A percentile compares a stretch with the other conserved stretches of the same genome.
Evolutionary conservation across 176 grass and related monocot genomes (phyloP).

Genomic region (Hyparrhenia diplandra): DNA sequence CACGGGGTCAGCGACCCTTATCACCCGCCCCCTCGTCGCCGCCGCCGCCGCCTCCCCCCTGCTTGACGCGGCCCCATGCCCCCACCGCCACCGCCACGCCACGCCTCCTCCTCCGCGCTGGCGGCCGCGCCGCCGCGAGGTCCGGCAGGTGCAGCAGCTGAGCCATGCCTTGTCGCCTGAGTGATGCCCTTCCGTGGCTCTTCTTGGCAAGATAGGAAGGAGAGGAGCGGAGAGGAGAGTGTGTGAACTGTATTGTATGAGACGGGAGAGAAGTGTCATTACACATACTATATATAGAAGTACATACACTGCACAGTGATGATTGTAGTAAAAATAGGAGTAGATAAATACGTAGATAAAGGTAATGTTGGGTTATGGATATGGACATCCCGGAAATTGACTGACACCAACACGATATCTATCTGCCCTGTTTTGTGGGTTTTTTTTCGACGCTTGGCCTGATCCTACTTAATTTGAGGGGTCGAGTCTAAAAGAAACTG

Average conservation of each 20-base stretch:
- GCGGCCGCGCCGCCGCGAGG: slow-evolving; percentile 38
- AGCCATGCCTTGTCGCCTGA: slow-evolving; percentile 33
- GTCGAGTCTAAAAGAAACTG: no score
- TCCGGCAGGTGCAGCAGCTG: slow-evolving; percentile 55
- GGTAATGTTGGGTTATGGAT: background rate
- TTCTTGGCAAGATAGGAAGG: background rate
- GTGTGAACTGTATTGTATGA: background rate
- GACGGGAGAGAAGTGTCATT: slow-evolving; percentile 16
- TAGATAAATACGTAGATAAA: background rate
- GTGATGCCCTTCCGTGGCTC: no score
- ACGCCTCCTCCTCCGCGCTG: background rate
- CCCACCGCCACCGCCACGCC: background rate
- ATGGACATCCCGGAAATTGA: background rate
- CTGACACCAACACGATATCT: no score
- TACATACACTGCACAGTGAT: background rate
- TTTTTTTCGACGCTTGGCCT: no score
- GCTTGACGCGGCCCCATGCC: slow-evolving; percentile 43
- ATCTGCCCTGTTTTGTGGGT: no score
- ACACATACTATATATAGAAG: background rate
- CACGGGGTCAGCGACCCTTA: slow-evolving; percentile 72
- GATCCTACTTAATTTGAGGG: no score
- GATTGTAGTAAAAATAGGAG: background rate
- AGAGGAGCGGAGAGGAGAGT: background rate
- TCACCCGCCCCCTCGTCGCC: slow-evolving; percentile 46
- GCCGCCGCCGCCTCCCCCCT: slow-evolving; percentile 24